These are phyloP conservation scores for Gillenia trifoliata DNA, from an alignment of 306 rosid genomes.

Conservation along the genomic window DNA sequence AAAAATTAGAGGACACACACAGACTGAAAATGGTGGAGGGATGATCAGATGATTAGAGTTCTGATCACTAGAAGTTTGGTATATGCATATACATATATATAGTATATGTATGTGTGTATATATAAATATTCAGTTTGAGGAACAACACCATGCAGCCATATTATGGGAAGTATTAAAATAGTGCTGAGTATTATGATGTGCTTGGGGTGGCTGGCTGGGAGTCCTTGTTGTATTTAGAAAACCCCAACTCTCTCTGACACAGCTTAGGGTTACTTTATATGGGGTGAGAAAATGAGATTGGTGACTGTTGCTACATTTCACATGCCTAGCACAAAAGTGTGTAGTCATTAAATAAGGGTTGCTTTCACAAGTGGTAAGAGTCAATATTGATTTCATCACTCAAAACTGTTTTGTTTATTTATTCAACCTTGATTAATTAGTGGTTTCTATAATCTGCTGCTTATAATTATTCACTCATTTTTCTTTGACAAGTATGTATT, in stretches of 20 bases:
- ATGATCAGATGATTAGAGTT: not conserved
- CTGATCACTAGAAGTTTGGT: not conserved
- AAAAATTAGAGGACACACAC: not conserved
- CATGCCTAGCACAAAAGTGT: slow-evolving; percentile 49
- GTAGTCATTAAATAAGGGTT: slow-evolving; percentile 15
- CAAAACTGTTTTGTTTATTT: not conserved
- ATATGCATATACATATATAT: not conserved
- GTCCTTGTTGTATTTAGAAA: slow-evolving; percentile 7
- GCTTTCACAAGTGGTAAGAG: slow-evolving; percentile 26
- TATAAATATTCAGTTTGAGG: not conserved
- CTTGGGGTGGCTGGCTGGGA: not conserved
- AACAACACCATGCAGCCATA: not conserved
- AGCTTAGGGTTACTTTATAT: slow-evolving; percentile 35
- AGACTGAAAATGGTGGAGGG: not conserved
- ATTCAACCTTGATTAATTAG: not conserved
- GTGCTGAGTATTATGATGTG: not conserved
- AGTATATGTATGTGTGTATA: not conserved
- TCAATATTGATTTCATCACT: slow-evolving; percentile 6
- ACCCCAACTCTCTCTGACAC: slow-evolving; percentile 26
- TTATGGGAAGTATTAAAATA: not conserved
- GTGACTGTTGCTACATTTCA: slow-evolving; percentile 39
- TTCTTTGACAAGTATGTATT: not conserved
- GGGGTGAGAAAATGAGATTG: slow-evolving; percentile 18
- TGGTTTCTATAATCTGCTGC: slow-evolving; percentile 1
- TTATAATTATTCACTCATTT: not conserved